Evolutionary conservation across 75 land plant genomes (phyloP).

Genomic region (Selaginella moellendorffii): DNA sequence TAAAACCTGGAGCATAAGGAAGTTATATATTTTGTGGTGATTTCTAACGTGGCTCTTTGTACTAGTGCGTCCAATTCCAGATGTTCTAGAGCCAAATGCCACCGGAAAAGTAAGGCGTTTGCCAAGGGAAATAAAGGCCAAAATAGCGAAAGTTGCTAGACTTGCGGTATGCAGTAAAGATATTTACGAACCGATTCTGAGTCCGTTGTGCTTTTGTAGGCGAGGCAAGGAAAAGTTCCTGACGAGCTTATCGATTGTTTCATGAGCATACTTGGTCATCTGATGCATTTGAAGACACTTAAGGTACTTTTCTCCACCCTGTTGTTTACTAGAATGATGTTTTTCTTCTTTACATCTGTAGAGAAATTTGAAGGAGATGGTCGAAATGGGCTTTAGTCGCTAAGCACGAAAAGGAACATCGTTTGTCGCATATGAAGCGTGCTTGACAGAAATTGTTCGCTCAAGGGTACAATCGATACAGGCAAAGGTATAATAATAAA

Average conservation of each 20-base stretch:
- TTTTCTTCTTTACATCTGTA: slow-evolving; percentile 23
- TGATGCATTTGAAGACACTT: slow-evolving; percentile 67
- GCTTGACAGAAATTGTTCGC: slow-evolving; percentile 75
- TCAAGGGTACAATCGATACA: slow-evolving; percentile 26
- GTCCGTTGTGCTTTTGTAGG: slow-evolving; percentile 20
- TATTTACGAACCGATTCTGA: no score
- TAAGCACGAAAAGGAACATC: slow-evolving; percentile 74
- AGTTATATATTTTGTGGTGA: no score
- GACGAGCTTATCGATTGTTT: slow-evolving; percentile 67
- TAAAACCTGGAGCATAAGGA: slow-evolving; percentile 67
- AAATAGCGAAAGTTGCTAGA: slow-evolving; percentile 96
- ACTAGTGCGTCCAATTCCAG: slow-evolving; percentile 46
- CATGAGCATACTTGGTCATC: slow-evolving; percentile 71
- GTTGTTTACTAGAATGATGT: not conserved
- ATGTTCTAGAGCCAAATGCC: slow-evolving; percentile 21
- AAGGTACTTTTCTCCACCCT: slow-evolving; percentile 39
- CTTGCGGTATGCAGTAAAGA: slow-evolving; percentile 80
- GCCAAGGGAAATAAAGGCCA: slow-evolving; percentile 70
- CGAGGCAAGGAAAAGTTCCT: slow-evolving; percentile 66
- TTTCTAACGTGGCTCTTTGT: slow-evolving; percentile 30
- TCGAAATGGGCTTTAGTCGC: slow-evolving; percentile 65
- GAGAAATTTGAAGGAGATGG: slow-evolving; percentile 83
- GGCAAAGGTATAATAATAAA: no score
- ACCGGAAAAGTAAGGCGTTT: slow-evolving; percentile 56
- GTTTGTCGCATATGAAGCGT: slow-evolving; percentile 56